phyloP scores from a whole-genome alignment of 108 stramenopile genomes.

The Tribonema minus region DNA sequence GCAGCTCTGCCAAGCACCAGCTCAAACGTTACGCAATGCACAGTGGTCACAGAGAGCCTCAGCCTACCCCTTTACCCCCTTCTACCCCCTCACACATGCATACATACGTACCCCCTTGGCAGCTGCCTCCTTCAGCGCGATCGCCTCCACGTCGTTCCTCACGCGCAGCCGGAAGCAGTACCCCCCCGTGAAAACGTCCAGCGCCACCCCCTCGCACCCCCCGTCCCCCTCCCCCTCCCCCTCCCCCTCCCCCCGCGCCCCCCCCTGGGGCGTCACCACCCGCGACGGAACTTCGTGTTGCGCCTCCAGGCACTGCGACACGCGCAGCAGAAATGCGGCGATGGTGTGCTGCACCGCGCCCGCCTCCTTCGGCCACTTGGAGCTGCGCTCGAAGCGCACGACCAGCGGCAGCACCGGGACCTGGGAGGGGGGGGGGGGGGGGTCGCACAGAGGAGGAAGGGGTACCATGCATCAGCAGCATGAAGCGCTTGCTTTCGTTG shows the following conservation, averaged over 20 bases:
- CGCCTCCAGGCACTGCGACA: constrained; percentile 25
- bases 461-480: no score
- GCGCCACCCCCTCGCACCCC: background rate
- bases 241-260: background rate
- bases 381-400: constrained; percentile 15
- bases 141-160: background rate
- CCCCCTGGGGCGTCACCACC: background rate
- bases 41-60: background rate
- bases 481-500: no score
- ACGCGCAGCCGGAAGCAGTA: constrained; percentile 34
- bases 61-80: background rate
- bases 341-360: constrained; percentile 15
- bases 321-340: constrained; percentile 25
- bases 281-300: background rate
- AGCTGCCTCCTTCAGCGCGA: background rate
- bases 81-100: background rate
- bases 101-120: background rate
- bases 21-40: background rate
- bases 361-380: constrained; percentile 23
- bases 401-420: constrained; percentile 8
- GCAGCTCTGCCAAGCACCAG: background rate
- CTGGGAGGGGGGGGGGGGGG: background rate
- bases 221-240: no score
- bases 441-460: background rate
- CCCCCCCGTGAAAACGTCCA: constrained; percentile 19